Evolutionary conservation across 83 land plant genomes (phyloP).

Genomic region (Thuja plicata): DNA sequence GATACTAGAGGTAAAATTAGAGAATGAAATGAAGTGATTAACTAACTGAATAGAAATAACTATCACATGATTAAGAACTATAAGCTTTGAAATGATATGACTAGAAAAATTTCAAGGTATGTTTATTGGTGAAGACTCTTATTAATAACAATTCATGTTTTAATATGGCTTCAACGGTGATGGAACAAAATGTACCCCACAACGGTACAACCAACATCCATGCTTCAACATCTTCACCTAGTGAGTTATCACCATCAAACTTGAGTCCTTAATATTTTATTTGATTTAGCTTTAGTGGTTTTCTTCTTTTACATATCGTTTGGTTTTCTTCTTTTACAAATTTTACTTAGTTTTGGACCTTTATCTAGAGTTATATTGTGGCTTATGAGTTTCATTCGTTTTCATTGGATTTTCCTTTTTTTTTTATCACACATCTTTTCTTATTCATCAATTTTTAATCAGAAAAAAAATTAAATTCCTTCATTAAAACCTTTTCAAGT

Average conservation of each 20-base stretch:
- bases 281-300: no score
- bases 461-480: background rate
- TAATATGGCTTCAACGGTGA: no score
- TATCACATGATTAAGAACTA: background rate
- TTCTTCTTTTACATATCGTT: no score
- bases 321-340: no score
- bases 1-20: background rate
- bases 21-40: background rate
- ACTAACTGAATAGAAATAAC: background rate
- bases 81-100: background rate
- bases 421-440: background rate
- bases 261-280: no score
- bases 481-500: background rate
- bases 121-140: background rate
- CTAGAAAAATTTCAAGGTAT: background rate
- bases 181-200: no score
- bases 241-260: no score
- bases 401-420: background rate
- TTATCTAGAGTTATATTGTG: background rate
- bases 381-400: background rate
- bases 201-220: no score
- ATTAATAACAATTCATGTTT: no score
- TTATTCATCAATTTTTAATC: background rate
- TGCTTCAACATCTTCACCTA: no score
- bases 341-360: background rate